A percentile compares a stretch with the other conserved stretches of the same genome.
Evolutionary conservation across 2,329 filamentous ascomycete species (phyloP).

Genomic region (Gyromitra esculenta): DNA sequence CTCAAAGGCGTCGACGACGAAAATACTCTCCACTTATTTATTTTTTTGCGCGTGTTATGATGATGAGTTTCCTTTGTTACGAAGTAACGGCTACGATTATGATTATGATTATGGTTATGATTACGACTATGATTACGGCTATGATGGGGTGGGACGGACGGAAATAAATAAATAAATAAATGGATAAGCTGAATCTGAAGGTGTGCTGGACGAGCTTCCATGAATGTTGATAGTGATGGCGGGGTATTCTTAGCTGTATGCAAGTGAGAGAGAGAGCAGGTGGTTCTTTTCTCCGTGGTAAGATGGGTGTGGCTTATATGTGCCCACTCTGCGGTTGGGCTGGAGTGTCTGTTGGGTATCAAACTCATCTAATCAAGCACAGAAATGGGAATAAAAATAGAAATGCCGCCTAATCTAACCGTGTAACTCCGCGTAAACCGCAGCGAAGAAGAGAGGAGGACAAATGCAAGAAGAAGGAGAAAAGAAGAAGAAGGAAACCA

Average conservation of each 20-base stretch:
- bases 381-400: no score
- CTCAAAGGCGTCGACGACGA: conserved; percentile 57
- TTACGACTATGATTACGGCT: background rate
- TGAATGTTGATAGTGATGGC: no score
- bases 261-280: no score
- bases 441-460: background rate
- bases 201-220: no score
- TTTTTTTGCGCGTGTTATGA: conserved; percentile 37
- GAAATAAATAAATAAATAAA: background rate
- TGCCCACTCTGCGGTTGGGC: background rate
- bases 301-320: background rate
- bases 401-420: background rate
- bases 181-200: no score
- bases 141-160: no score
- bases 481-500: no score
- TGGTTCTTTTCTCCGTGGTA: no score
- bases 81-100: conserved; percentile 21
- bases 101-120: conserved; percentile 21
- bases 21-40: conserved; percentile 52
- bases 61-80: conserved; percentile 21
- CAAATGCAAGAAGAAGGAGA: no score
- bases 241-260: no score
- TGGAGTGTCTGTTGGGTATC: conserved; percentile 10
- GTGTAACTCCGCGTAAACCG: background rate
- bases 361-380: background rate